These are phyloP conservation scores for Boletus rubescentipes DNA, from an alignment of 768 basidiomycete genomes.

Conservation along the genomic window DNA sequence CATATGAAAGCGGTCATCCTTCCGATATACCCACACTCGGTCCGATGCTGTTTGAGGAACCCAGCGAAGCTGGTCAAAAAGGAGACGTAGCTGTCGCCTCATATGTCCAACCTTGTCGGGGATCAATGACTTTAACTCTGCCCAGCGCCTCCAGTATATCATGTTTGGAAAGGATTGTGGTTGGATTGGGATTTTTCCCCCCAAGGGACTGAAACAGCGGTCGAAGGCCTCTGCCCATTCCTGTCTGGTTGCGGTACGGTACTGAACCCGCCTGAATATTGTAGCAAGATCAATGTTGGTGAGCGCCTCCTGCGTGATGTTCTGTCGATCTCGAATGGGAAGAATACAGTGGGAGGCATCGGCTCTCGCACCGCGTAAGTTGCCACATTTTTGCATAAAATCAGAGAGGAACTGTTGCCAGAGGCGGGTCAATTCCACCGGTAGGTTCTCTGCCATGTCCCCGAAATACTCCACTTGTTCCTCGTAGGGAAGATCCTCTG, in stretches of 20 bases:
- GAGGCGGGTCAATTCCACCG: neutral
- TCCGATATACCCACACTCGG: neutral
- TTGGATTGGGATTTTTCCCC: neutral
- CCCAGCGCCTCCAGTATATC: constrained; percentile 6
- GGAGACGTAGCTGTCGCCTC: neutral
- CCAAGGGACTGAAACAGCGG: neutral
- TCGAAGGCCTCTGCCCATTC: constrained; percentile 1
- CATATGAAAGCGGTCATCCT: neutral
- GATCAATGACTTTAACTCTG: neutral
- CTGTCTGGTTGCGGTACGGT: neutral
- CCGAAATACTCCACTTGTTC: neutral
- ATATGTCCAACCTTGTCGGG: neutral
- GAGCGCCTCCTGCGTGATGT: neutral
- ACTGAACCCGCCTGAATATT: neutral
- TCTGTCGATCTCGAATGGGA: constrained; percentile 1
- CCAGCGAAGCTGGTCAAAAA: constrained; percentile 2
- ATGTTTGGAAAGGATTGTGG: neutral
- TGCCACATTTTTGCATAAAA: constrained; percentile 2
- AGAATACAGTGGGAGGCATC: neutral
- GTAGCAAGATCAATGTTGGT: neutral
- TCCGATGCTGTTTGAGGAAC: constrained; percentile 1
- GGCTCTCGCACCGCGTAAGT: neutral
- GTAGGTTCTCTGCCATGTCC: neutral
- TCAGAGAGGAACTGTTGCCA: constrained; percentile 4
- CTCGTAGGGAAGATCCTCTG: constrained; percentile 1